Base-by-base conservation (phyloP, 2,329 filamentous ascomycete species). In the Calonectria hongkongensis region DNA sequence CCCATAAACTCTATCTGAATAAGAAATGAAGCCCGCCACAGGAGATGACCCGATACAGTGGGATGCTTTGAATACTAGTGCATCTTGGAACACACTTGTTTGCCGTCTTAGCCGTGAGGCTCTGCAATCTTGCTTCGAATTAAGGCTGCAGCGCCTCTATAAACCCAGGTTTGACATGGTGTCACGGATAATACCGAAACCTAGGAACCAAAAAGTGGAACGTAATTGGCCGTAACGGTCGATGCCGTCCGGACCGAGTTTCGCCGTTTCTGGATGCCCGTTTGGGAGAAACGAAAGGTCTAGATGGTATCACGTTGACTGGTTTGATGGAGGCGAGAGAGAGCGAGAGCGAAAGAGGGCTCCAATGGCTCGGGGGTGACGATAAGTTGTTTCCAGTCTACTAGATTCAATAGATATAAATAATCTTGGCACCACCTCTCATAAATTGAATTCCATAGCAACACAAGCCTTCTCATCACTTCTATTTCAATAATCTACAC, bases 51-150 rank as follows among this genome's bases (percentile, higher is more conserved):
- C 21, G 68, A 47, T 33, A 27, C 10, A 45, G 45, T 70, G 62
- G 62, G 4, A 56, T 33, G 68, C 48, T 70, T 66, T 41, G 13
- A 45, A 28, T 36, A 7, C 28, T 43, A 10, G 43, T 62, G 62
- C 41, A 70, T 43, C 51, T 39, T 9, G 41, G 16, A 60, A 66
- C 36, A 25, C 33, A 13, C 28, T 58, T 62, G 18, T 18, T 43
- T 71, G 69, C 69, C 69, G 69, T 71, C 33, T 63, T 71, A 71
- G 51, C 68, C 68, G 68, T 66, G 68, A 41, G 43, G 45, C 62
- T 50, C 45, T 30, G 28, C 30, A n/a, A 36, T 41, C 15, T 56
- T 39, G 36, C 18, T 47, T 30, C 7, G 41, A 7, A 13, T 36
- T 30, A 41, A 50, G 45, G 21, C 33, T 51, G 27, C 15, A n/a